A percentile compares a stretch with the other conserved stretches of the same genome.
Conservation (phyloP, 2,329 filamentous ascomycete species). For the Verticillium alfalfae region DNA sequence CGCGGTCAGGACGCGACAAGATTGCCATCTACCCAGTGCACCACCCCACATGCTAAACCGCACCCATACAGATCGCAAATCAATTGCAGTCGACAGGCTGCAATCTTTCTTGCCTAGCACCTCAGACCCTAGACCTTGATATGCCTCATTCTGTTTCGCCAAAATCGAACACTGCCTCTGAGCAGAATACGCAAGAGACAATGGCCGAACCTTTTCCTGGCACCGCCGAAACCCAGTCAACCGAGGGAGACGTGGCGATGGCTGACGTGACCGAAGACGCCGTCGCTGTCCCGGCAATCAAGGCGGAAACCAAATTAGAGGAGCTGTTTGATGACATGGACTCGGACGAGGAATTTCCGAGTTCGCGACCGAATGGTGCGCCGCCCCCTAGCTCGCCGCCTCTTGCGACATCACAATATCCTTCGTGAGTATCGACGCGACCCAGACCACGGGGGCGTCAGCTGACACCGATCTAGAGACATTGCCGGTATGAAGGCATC, state of each 20-base stretch:
- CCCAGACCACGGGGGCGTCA: neutral
- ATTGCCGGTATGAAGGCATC: constrained; percentile 41
- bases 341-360: constrained; percentile 57
- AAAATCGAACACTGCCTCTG: neutral
- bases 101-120: neutral
- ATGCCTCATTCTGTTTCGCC: constrained; percentile 41
- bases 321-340: constrained; percentile 54
- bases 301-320: constrained; percentile 48
- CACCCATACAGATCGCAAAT: neutral
- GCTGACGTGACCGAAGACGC: constrained; percentile 21
- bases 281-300: constrained; percentile 17
- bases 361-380: constrained; percentile 34
- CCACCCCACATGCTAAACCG: neutral
- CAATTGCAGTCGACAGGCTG: neutral
- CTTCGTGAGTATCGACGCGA: constrained; percentile 27
- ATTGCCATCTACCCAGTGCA: neutral
- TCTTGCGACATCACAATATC: constrained; percentile 30
- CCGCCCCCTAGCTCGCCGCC: constrained; percentile 32
- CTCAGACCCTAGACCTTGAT: neutral
- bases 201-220: constrained; percentile 24
- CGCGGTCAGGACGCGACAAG: constrained; percentile 9
- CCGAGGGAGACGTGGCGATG: constrained; percentile 35
- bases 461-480: constrained; percentile 18
- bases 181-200: constrained; percentile 17
- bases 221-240: constrained; percentile 21